Evolutionary conservation across 352 stramenopile genomes (phyloP), one percentile per base, ranked within the genome.

Genomic region (Phytophthora podocarpi): DNA sequence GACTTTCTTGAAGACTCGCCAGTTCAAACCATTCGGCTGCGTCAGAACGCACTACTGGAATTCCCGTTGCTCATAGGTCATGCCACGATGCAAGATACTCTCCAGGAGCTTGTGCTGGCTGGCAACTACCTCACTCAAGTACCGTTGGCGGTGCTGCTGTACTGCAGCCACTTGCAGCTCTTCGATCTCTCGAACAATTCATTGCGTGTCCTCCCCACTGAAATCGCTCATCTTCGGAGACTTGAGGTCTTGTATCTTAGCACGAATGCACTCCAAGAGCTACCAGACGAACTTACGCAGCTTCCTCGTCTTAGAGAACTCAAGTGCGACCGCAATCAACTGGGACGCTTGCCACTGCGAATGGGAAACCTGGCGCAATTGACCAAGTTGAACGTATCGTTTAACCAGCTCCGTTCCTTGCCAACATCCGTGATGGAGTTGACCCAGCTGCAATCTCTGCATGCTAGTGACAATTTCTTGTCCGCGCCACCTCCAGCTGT

Each of bases 181-280:
- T 59, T 91, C 9, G 66, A 88, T 30, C 45, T 91, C 11, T 85
- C 78, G 1, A 51, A 46, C 40, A 91, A 91, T 52, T 70, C 64
- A 8, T 32, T 91, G 8, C 39, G 51, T 1, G 42, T 24, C 9
- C 23, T 91, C 3, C 80, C 82, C n/a, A 56, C 36, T 13, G 68
- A 76, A 28, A 75, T 90, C 9, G 54, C 57, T 5, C 64, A 59
- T 3, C 70, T 89, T 0, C 36, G 40, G 13, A 45, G 65, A 21
- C 59, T 91, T 16, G 59, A 78, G 20, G 34, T 49, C 11, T 72
- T 91, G n/a, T 12, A 72, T 13, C 39, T 90, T 6, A 72, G 64
- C 32, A 49, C 64, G 16, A 91, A 91, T 43, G 26, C 42, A 4
- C 67, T 91, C 0, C 45, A 61, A 13, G 21, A 26, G 2, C 71